Evolutionary conservation across 129 eudicot genomes (phyloP).

Genomic region (Lactuca saligna): DNA sequence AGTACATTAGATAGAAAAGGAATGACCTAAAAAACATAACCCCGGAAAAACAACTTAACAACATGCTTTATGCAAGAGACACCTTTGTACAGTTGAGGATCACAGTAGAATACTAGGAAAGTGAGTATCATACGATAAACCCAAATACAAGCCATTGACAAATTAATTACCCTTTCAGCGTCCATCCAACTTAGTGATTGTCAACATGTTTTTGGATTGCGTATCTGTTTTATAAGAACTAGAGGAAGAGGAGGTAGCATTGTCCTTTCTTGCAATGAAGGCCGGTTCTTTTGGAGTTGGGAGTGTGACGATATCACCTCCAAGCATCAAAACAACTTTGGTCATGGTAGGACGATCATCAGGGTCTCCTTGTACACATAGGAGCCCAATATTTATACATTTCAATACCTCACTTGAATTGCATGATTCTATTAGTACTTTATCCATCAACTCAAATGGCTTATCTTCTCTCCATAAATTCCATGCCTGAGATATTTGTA

Average conservation of each 20-base stretch:
- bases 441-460: constrained; percentile 20
- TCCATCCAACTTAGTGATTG: background rate
- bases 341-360: constrained; percentile 38
- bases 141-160: background rate
- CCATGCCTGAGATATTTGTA: constrained; percentile 18
- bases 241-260: constrained; percentile 9
- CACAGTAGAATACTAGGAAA: background rate
- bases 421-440: constrained; percentile 18
- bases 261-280: constrained; percentile 10
- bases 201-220: constrained; percentile 7
- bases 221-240: background rate
- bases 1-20: background rate
- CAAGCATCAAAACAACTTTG: constrained; percentile 27
- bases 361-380: constrained; percentile 30
- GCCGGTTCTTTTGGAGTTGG: constrained; percentile 39
- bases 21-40: too few relatives aligned
- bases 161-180: constrained; percentile 7
- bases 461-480: constrained; percentile 28
- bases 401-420: constrained; percentile 23
- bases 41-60: background rate
- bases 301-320: constrained; percentile 21
- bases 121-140: background rate
- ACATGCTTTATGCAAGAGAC: background rate
- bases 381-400: constrained; percentile 29
- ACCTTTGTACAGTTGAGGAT: background rate